Evolutionary conservation across 371 early-diverging fungal species (phyloP), one percentile per base, ranked within the genome.

Genomic region (Sporodiniella umbellata): DNA sequence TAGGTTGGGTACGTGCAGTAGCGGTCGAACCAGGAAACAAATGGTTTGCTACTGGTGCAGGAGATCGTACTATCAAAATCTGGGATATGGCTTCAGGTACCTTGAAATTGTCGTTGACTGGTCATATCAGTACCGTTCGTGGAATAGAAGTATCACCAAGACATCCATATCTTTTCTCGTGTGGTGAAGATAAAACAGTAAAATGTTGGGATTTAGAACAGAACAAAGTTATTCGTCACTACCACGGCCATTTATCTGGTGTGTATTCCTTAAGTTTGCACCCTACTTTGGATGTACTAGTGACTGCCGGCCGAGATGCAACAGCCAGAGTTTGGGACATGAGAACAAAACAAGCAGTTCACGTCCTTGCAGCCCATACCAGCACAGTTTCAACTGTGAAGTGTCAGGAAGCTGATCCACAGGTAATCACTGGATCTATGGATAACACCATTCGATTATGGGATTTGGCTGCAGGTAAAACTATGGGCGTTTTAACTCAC

Each of bases 161-260:
- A 12, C 96, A 96, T 56, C 98, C 99, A 2, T 98, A 98, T 56
- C 65, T 98, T 33, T 98, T 97, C 58, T 96, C 96, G 3, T 84
- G 86, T 53, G 96, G 94, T 56, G 98, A 97, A 63, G 99, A 98
- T 74, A 97, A 97, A 64, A 88, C 88, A 87, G 89, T 98, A 52
- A 96, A 95, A 60, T 97, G 96, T 72, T 98, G 98, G 97, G 99
- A 98, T 75, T 70, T 98, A 48, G 97, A 96, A 68, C 84, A 87
- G 48, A 98, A 98, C 78, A 96, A 97, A 70, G 97, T 95, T 28
- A 94, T 98, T 54, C 88, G 99, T 17, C 95, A 97, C 58, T 98
- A 97, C 68, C 98, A 98, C 54, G 99, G 99, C 1, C 99, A 98
- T 74, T 66, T 97, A 30, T 86, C 87, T 12, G 99, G 96, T 40